Evolutionary conservation across 495 filamentous ascomycete species (phyloP).

Genomic region (Hypoxylon perforatum): DNA sequence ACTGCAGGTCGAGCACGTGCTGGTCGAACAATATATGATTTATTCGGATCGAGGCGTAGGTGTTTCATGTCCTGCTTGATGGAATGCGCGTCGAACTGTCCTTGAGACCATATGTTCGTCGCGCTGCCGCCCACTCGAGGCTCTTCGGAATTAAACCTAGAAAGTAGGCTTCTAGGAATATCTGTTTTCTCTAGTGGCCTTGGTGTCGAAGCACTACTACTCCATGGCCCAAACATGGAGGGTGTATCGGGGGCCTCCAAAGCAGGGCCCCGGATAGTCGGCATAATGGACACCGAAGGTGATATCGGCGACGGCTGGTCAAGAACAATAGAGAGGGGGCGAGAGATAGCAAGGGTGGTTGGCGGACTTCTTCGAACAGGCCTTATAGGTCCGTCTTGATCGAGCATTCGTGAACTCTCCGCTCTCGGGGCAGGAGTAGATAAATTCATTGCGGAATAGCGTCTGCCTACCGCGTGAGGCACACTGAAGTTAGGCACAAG

Average conservation of each 20-base stretch:
- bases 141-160: conserved; percentile 6
- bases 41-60: conserved; percentile 5
- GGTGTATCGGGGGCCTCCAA: conserved; percentile 42
- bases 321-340: conserved; percentile 61
- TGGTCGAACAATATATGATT: conserved; percentile 10
- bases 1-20: background rate
- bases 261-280: conserved; percentile 5
- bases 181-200: conserved; percentile 17
- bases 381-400: conserved; percentile 34
- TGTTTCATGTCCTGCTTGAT: conserved; percentile 5
- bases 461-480: conserved; percentile 54
- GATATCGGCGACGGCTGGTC: conserved; percentile 59
- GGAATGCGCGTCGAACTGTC: background rate
- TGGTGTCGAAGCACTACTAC: conserved; percentile 6
- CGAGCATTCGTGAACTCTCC: conserved; percentile 19
- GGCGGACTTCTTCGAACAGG: conserved; percentile 53
- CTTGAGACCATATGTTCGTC: background rate
- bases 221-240: conserved; percentile 43
- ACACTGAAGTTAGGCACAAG: conserved; percentile 60
- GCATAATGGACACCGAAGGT: conserved; percentile 19
- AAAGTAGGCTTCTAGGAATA: conserved; percentile 16
- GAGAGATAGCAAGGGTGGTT: conserved; percentile 52
- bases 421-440: conserved; percentile 10
- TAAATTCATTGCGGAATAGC: conserved; percentile 52
- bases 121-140: background rate